phyloP scores from a whole-genome alignment of 192 early-diverging fungal species.

The Rhizophagus clarus region DNA sequence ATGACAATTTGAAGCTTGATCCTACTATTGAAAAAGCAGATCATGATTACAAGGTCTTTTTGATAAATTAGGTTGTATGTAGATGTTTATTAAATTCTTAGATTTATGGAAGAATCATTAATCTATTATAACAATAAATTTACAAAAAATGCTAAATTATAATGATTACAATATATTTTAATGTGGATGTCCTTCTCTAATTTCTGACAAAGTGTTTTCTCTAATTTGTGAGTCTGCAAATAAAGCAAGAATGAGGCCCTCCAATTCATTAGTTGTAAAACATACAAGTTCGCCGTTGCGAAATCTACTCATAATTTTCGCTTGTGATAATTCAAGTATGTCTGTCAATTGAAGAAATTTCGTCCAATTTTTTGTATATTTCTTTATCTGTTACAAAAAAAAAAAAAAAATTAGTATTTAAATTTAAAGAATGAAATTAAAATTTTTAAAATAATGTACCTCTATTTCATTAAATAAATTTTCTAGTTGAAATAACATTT shows the following conservation, averaged over 20 bases:
- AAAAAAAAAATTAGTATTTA: not conserved
- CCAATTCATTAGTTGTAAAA: constrained; percentile 53
- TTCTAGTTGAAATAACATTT: constrained; percentile 42
- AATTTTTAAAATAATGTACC: constrained; percentile 22
- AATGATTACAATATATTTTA: too few relatives aligned
- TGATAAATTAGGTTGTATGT: too few relatives aligned
- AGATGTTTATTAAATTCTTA: too few relatives aligned
- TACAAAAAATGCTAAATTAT: too few relatives aligned
- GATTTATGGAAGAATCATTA: too few relatives aligned
- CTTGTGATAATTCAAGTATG: constrained; percentile 56
- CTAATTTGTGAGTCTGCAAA: constrained; percentile 60
- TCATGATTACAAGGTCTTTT: too few relatives aligned
- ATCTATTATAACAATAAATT: too few relatives aligned
- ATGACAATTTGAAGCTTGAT: too few relatives aligned
- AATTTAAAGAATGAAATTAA: not conserved
- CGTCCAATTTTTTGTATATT: constrained; percentile 40
- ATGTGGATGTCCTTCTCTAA: constrained; percentile 41
- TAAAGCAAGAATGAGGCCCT: constrained; percentile 51
- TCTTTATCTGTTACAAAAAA: not conserved
- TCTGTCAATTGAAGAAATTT: constrained; percentile 55
- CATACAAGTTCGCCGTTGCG: constrained; percentile 44
- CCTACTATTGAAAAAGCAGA: too few relatives aligned
- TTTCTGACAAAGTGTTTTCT: constrained; percentile 52
- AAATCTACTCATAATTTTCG: constrained; percentile 58
- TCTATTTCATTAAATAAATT: constrained; percentile 39